These are phyloP conservation scores for Microsporum audouinii DNA, from an alignment of 2,329 filamentous ascomycete genomes.

Conservation along the genomic window DNA sequence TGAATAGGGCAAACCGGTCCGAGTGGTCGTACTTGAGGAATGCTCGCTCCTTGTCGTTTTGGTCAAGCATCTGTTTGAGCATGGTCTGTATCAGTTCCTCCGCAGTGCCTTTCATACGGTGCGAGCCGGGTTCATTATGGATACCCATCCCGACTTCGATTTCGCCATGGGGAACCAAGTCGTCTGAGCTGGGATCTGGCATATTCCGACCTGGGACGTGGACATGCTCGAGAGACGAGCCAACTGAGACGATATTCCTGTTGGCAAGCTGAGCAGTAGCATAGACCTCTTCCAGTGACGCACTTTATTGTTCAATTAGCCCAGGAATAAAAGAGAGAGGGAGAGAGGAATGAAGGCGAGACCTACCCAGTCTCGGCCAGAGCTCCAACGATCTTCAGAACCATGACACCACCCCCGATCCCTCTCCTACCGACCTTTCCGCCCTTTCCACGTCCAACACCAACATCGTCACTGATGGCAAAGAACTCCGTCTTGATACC, in stretches of 20 bases:
- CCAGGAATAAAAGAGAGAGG: background rate
- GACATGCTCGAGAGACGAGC: constrained; percentile 78
- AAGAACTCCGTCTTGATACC: constrained; percentile 76
- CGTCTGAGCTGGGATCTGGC: constrained; percentile 43
- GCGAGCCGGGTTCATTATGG: constrained; percentile 53
- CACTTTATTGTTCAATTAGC: constrained; percentile 19
- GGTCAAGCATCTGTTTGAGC: constrained; percentile 53
- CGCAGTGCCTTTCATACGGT: constrained; percentile 39
- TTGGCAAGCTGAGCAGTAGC: constrained; percentile 59
- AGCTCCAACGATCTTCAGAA: constrained; percentile 83
- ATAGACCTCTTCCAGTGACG: constrained; percentile 57
- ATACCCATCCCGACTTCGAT: constrained; percentile 64
- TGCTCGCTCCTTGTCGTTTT: constrained; percentile 51
- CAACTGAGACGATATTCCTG: constrained; percentile 71
- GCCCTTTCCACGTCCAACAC: constrained; percentile 66
- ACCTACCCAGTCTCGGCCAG: constrained; percentile 58
- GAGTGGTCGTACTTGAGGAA: constrained; percentile 48
- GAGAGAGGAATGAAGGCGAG: background rate
- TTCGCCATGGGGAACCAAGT: constrained; percentile 42
- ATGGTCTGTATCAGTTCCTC: constrained; percentile 47
- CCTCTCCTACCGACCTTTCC: constrained; percentile 89
- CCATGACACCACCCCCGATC: constrained; percentile 80
- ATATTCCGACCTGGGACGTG: constrained; percentile 70
- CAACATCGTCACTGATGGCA: constrained; percentile 83
- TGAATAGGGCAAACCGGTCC: constrained; percentile 51